Evolutionary conservation across 306 rosid species (phyloP), one percentile per base, ranked within the genome.

Genomic region (Prunus mume): DNA sequence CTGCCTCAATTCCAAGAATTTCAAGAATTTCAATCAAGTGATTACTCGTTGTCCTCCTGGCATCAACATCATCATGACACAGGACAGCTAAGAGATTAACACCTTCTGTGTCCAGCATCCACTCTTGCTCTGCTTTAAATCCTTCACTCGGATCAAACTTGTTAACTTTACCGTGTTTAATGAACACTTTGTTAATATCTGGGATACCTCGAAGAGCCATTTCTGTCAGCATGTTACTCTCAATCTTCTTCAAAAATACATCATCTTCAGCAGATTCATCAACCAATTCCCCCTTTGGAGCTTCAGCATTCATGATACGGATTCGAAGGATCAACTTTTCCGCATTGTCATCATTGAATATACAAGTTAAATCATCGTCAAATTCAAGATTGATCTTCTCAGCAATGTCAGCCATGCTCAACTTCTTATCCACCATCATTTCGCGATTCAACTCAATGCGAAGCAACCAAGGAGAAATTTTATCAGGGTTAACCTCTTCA

Each of bases 381-480:
- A 91, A 95, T 68, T 92, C 99, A 68, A 86, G 90, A 78, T 95
- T 95, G 62, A 95, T 95, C 91, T 95, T 95, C 88, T 92, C 99
- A 4, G 97, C 99, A 78, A 95, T 95, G 87, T 95, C 95, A 54
- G 99, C 99, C 97, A 95, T 95, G 85, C 99, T 95, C 69, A 95
- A 83, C 86, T 95, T 95, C 89, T 95, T 95, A 85, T 95, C 99
- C 79, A 95, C 99, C 99, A 95, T 95, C 99, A 95, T 95, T 86
- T 95, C 99, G 8, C 99, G 97, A 84, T 95, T 95, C 78, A 95
- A 82, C 83, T 95, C 97, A 63, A 95, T 89, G 20, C 99, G 97
- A 78, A 95, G 99, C 88, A 95, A 82, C 99, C 99, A 95, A 17
- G 97, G 99, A 54, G 99, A 95, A 41, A 95, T 95, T 82, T 95